Conservation (phyloP, 352 stramenopile genomes). For the Phytophthora pseudosyringae region DNA sequence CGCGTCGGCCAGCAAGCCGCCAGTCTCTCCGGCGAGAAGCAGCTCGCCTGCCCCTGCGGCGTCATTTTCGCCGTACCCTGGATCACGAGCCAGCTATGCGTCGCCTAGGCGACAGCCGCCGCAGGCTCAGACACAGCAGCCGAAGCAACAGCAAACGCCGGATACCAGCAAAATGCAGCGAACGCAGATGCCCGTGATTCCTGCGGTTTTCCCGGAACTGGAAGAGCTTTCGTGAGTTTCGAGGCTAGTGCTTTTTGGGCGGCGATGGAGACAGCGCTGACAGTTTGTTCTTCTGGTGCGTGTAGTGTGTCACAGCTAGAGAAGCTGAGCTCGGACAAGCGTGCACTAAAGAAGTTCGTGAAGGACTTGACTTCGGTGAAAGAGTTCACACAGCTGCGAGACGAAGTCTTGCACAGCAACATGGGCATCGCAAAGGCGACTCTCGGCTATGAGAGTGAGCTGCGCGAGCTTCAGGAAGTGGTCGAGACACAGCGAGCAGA, state of each 20-base stretch:
- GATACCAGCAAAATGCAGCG: slow-evolving; percentile 56
- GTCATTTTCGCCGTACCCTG: slow-evolving; percentile 32
- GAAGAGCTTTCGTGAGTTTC: slow-evolving; percentile 78
- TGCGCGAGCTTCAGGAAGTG: slow-evolving; percentile 59
- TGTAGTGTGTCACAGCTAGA: slow-evolving; percentile 64
- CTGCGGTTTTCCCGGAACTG: slow-evolving; percentile 72
- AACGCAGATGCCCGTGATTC: slow-evolving; percentile 80
- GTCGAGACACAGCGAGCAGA: slow-evolving; percentile 54
- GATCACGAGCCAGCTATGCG: slow-evolving; percentile 37
- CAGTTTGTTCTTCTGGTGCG: slow-evolving; percentile 1
- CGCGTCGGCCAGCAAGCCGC: slow-evolving; percentile 26
- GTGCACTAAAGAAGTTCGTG: slow-evolving; percentile 68
- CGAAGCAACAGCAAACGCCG: slow-evolving; percentile 37
- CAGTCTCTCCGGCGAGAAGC: slow-evolving; percentile 26
- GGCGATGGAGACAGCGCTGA: neutral
- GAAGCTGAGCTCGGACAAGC: slow-evolving; percentile 62
- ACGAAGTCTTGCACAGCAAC: slow-evolving; percentile 82
- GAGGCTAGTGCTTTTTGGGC: neutral
- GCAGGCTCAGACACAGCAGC: slow-evolving; percentile 43
- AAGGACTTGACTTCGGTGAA: slow-evolving; percentile 66
- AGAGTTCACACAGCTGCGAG: slow-evolving; percentile 74
- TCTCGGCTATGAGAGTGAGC: slow-evolving; percentile 57
- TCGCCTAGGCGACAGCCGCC: slow-evolving; percentile 34
- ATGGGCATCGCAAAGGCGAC: slow-evolving; percentile 78
- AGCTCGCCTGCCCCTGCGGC: slow-evolving; percentile 21